These are phyloP conservation scores for Diaporthe ampelina DNA, from an alignment of 2,329 filamentous ascomycete genomes.

Conservation along the genomic window DNA sequence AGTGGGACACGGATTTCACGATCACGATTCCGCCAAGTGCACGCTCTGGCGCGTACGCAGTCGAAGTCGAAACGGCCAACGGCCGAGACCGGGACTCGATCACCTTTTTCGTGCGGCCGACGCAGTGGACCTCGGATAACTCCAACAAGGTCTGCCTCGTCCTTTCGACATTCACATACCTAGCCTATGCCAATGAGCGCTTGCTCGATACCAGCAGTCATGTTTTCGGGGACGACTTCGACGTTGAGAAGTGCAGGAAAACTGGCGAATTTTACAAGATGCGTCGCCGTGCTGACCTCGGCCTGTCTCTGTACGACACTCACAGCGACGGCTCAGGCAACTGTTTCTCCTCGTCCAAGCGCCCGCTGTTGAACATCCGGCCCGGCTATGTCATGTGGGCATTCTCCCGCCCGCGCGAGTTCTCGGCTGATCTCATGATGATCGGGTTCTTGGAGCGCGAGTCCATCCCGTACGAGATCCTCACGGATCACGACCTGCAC, in stretches of 20 bases:
- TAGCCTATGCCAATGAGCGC: slow-evolving; percentile 55
- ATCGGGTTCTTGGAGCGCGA: slow-evolving; percentile 51
- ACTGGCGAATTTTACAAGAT: slow-evolving; percentile 45
- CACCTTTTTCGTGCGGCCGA: slow-evolving; percentile 6
- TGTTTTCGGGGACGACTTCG: neutral
- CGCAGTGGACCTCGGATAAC: neutral
- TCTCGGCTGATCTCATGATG: slow-evolving; percentile 53
- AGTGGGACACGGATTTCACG: neutral
- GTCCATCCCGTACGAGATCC: slow-evolving; percentile 48
- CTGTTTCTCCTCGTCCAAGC: slow-evolving; percentile 48
- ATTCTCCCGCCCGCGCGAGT: slow-evolving; percentile 52
- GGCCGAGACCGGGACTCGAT: neutral
- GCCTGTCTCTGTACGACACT: slow-evolving; percentile 53
- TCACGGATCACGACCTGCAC: slow-evolving; percentile 55
- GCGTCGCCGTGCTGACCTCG: slow-evolving; percentile 51
- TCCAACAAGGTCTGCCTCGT: slow-evolving; percentile 39
- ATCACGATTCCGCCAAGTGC: neutral
- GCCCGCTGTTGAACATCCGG: slow-evolving; percentile 53
- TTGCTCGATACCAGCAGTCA: slow-evolving; percentile 48
- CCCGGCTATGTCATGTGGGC: slow-evolving; percentile 54
- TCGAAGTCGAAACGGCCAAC: neutral
- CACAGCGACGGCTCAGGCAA: slow-evolving; percentile 53
- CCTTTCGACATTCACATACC: slow-evolving; percentile 54
- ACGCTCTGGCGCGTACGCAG: neutral
- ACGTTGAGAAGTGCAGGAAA: slow-evolving; percentile 37